These are phyloP conservation scores for Thozetella sp. DNA, from an alignment of 495 filamentous ascomycete species.

Conservation along the genomic window DNA sequence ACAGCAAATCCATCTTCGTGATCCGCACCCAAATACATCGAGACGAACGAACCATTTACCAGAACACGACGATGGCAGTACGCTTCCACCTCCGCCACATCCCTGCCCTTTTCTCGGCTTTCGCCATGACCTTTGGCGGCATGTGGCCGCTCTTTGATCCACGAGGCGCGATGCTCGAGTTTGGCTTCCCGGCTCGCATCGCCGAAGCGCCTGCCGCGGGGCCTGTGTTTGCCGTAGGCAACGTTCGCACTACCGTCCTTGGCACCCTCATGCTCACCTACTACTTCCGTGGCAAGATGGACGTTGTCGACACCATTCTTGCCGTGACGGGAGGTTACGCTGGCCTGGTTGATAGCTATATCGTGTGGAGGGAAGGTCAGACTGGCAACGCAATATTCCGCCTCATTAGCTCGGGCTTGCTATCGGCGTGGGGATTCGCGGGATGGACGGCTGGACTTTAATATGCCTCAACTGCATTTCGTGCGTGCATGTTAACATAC, in stretches of 20 bases:
- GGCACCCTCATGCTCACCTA: conserved; percentile 28
- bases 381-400: conserved; percentile 27
- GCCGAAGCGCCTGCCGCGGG: conserved; percentile 22
- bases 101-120: conserved; percentile 26
- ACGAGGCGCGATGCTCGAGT: conserved; percentile 27
- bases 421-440: neutral
- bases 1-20: too few relatives aligned
- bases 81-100: conserved; percentile 22
- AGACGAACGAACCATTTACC: too few relatives aligned
- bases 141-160: conserved; percentile 27
- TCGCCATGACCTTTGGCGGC: conserved; percentile 29
- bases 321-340: conserved; percentile 30
- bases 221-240: conserved; percentile 24
- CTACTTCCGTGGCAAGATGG: conserved; percentile 18
- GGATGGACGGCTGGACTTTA: neutral
- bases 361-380: conserved; percentile 31
- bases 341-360: conserved; percentile 21
- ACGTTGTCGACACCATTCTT: conserved; percentile 29
- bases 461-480: neutral
- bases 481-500: too few relatives aligned
- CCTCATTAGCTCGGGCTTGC: conserved; percentile 10
- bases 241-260: conserved; percentile 27
- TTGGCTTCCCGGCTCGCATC: conserved; percentile 29
- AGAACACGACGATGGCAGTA: too few relatives aligned
- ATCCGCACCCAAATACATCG: too few relatives aligned